Conservation (phyloP, 2,329 filamentous ascomycete species). For the Calonectria ilicicola region DNA sequence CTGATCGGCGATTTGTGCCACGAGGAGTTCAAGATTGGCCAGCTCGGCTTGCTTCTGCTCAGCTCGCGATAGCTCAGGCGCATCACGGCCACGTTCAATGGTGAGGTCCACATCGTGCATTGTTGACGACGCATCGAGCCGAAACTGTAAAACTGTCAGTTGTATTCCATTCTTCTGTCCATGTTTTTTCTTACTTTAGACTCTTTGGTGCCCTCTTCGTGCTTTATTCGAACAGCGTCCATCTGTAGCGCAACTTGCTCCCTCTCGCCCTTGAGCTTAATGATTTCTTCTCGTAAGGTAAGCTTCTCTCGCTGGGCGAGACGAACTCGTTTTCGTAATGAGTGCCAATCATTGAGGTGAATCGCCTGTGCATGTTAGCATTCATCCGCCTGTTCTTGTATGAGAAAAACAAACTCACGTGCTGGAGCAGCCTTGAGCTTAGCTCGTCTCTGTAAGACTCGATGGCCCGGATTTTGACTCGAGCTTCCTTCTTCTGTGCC, state of each 20-base stretch:
- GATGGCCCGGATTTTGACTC: slow-evolving; percentile 67
- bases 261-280: slow-evolving; percentile 68
- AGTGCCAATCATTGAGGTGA: slow-evolving; percentile 69
- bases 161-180: fast-evolving
- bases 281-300: slow-evolving; percentile 68
- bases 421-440: slow-evolving; percentile 66
- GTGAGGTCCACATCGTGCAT: slow-evolving; percentile 74
- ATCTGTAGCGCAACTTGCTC: slow-evolving; percentile 72
- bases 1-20: slow-evolving; percentile 67
- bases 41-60: slow-evolving; percentile 63
- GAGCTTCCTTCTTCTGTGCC: slow-evolving; percentile 64
- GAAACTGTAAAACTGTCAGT: slow-evolving; percentile 47
- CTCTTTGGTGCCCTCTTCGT: slow-evolving; percentile 66
- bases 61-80: slow-evolving; percentile 58
- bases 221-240: slow-evolving; percentile 71
- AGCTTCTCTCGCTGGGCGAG: slow-evolving; percentile 69
- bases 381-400: background rate
- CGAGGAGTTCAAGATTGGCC: slow-evolving; percentile 67
- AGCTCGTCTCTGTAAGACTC: slow-evolving; percentile 71
- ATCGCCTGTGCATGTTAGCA: slow-evolving; percentile 59
- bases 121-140: slow-evolving; percentile 66
- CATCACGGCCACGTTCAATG: slow-evolving; percentile 62
- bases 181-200: slow-evolving; percentile 57
- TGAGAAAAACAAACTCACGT: slow-evolving; percentile 57
- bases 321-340: slow-evolving; percentile 68